A percentile compares a stretch with the other conserved stretches of the same genome.
phyloP scores from a whole-genome alignment of 768 basidiomycete genomes.

The Phanerochaete carnosa region DNA sequence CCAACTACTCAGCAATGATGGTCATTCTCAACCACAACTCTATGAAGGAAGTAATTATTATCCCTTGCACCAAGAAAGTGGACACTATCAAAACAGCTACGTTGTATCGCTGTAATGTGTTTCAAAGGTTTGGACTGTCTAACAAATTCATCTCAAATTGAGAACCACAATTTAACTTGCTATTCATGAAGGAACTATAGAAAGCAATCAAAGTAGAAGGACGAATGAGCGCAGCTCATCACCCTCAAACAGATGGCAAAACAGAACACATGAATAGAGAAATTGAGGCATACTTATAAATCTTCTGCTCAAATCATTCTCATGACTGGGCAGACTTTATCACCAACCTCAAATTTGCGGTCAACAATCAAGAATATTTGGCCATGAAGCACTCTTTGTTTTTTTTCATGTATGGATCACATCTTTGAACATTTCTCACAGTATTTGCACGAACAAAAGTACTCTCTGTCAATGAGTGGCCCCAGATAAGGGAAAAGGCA shows the following conservation, averaged over 20 bases:
- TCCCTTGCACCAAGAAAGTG: slow-evolving; percentile 28
- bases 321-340: not conserved
- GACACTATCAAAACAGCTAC: not conserved
- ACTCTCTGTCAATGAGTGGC: slow-evolving; percentile 16
- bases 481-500: slow-evolving; percentile 29
- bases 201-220: slow-evolving; percentile 1
- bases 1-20: not conserved
- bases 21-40: not conserved
- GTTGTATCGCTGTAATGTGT: not conserved
- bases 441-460: not conserved
- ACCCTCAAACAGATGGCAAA: slow-evolving; percentile 35
- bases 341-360: not conserved
- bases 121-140: slow-evolving; percentile 5
- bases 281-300: slow-evolving; percentile 27
- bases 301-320: slow-evolving; percentile 13
- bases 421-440: not conserved
- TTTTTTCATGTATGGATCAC: slow-evolving; percentile 18
- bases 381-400: slow-evolving; percentile 19
- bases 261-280: slow-evolving; percentile 31
- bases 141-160: slow-evolving; percentile 10
- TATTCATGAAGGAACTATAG: not conserved
- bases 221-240: slow-evolving; percentile 27
- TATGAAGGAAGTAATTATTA: slow-evolving; percentile 26
- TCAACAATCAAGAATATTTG: slow-evolving; percentile 1
- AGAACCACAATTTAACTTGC: not conserved